These are phyloP conservation scores for Hyaloscypha hepaticicola DNA, from an alignment of 495 filamentous ascomycete genomes.

Conservation along the genomic window DNA sequence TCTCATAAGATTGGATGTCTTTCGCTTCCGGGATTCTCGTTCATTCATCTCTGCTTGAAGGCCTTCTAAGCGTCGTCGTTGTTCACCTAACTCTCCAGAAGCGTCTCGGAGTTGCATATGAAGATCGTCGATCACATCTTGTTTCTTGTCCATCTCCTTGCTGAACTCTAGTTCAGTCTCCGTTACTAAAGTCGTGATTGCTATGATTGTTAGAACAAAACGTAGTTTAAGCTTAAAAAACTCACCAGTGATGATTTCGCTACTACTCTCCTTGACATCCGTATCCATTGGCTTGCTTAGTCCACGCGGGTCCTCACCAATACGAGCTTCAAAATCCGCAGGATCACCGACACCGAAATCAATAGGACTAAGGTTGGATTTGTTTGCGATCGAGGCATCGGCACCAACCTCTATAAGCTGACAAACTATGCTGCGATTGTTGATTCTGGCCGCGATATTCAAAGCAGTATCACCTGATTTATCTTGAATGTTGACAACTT, in stretches of 20 bases:
- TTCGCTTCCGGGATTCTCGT: constrained; percentile 57
- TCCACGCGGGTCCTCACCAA: constrained; percentile 26
- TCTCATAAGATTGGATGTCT: constrained; percentile 58
- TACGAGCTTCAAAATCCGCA: constrained; percentile 38
- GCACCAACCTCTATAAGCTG: constrained; percentile 92
- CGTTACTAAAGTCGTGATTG: constrained; percentile 69
- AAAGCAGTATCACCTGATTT: constrained; percentile 91
- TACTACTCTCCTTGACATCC: constrained; percentile 55
- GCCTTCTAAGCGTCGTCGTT: constrained; percentile 65
- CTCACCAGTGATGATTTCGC: constrained; percentile 71
- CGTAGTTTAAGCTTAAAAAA: constrained; percentile 9
- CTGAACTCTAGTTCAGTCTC: constrained; percentile 73
- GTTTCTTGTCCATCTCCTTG: constrained; percentile 73
- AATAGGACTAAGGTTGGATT: constrained; percentile 76
- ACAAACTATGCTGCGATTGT: constrained; percentile 86
- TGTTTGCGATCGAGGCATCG: constrained; percentile 84
- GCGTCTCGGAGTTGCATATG: constrained; percentile 75
- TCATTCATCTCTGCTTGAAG: constrained; percentile 60
- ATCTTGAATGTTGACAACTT: constrained; percentile 92
- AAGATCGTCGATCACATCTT: constrained; percentile 74
- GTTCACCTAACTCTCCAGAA: constrained; percentile 72
- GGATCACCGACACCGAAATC: constrained; percentile 86
- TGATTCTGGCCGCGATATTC: constrained; percentile 86
- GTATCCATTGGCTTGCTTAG: constrained; percentile 29
- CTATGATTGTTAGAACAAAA: constrained; percentile 40